phyloP scores from a whole-genome alignment of 495 filamentous ascomycete genomes.

The Rostrohypoxylon terebratum region DNA sequence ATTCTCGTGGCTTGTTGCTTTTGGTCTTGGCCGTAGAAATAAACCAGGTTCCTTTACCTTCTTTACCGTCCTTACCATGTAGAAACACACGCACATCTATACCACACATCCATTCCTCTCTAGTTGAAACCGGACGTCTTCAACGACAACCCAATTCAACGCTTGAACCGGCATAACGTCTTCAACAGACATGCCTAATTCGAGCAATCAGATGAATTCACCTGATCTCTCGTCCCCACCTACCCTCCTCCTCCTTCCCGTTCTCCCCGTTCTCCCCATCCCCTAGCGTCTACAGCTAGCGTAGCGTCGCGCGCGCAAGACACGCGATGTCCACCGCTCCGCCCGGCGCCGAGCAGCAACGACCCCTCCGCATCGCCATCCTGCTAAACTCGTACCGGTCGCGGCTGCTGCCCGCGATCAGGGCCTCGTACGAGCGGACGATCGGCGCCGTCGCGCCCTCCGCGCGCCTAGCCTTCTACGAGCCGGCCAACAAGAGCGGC shows the following conservation, averaged over 20 bases:
- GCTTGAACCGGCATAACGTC: constrained; percentile 27
- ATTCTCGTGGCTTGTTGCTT: background rate
- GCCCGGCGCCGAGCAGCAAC: constrained; percentile 3
- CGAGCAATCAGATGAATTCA: constrained; percentile 12
- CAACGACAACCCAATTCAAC: constrained; percentile 30
- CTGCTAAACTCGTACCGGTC: constrained; percentile 60
- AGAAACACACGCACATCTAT: background rate
- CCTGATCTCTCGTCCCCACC: constrained; percentile 6
- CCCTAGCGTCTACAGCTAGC: constrained; percentile 1
- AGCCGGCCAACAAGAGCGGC: constrained; percentile 54
- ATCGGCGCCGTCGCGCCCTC: constrained; percentile 50
- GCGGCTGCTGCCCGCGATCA: constrained; percentile 52
- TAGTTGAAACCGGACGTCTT: constrained; percentile 25
- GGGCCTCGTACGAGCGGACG: constrained; percentile 55
- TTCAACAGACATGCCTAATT: constrained; percentile 44
- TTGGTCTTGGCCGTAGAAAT: background rate
- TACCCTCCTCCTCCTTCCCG: constrained; percentile 16
- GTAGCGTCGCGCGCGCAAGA: too few relatives aligned
- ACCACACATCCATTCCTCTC: background rate
- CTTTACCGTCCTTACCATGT: background rate
- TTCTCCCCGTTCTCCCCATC: background rate
- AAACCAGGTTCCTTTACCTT: background rate
- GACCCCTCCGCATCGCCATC: constrained; percentile 55
- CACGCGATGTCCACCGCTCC: constrained; percentile 26
- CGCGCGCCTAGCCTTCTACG: constrained; percentile 53